Base-by-base conservation (phyloP, 2,329 filamentous ascomycete species). In the Dryadomyces quercivorus region DNA sequence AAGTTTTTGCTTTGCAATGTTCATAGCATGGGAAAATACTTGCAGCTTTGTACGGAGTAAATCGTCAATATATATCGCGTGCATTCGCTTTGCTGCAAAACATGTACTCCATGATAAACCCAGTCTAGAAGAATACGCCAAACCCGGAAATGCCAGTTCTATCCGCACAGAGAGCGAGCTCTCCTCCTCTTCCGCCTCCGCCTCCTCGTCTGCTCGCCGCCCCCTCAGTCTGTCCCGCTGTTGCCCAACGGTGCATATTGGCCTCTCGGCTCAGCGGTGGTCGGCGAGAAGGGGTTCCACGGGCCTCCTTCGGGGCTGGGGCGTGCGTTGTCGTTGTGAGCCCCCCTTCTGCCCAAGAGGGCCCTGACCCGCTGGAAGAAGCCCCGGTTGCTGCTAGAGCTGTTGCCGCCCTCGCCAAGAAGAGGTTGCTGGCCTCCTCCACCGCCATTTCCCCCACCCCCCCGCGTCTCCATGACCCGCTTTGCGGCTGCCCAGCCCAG, bases 401-500 rank as follows among this genome's bases (percentile, higher is more conserved):
- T 8, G 16, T 22, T 12, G 22, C 21, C 15, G 49, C 43, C 34
- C 6, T 6, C 6, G 26, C 50, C 53, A 55, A 56, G 36, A 52
- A 36, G 50, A 36, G 26, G 58, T 50, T 21, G 56, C 55, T 36
- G 36, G 31, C 36, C 26, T 31, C 26, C 26, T 31, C 26, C 26
- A 31, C 26, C 22, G 58, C 38, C n/a, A 13, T n/a, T 20, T 3
- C 44, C n/a, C 13, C 45, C 36, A 40, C 36, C 50, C 62, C 65
- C 66, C 20, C 70, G 67, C 58, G 67, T 59, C 61, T 78, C 74
- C 34, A 75, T 55, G 45, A 76, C 63, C 52, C 72, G 73, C 65
- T 73, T 75, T 56, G 76, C 69, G 8, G 70, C 77, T 7, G 81
- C 78, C 80, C 80, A 84, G 26, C 74, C 78, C 51, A 85, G 67